phyloP scores from a whole-genome alignment of 176 grass and related monocot species.

The Ananas comosus region DNA sequence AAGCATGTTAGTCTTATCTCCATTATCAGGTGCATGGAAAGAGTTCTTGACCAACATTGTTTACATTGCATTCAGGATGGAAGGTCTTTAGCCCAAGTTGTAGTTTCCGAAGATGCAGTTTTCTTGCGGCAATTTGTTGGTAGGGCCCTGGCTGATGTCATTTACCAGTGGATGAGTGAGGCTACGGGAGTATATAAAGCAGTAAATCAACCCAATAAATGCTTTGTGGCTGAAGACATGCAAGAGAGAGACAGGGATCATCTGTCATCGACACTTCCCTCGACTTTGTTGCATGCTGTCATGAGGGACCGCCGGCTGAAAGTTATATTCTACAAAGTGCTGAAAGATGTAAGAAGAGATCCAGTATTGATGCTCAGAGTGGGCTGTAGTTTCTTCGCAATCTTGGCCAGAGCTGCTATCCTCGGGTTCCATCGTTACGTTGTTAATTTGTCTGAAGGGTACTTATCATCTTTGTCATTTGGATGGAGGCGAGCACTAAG shows the following conservation, averaged over 20 bases:
- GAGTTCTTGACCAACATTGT: neutral
- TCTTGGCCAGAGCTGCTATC: slow-evolving; percentile 16
- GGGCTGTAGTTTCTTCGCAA: slow-evolving; percentile 27
- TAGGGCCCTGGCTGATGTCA: slow-evolving; percentile 27
- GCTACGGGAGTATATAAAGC: slow-evolving; percentile 11
- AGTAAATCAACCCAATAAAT: neutral
- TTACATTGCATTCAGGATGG: slow-evolving; percentile 17
- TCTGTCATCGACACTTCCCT: slow-evolving; percentile 4
- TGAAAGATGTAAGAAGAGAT: slow-evolving; percentile 37
- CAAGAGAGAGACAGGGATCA: neutral
- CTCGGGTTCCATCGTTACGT: slow-evolving; percentile 39
- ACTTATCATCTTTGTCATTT: slow-evolving; percentile 10
- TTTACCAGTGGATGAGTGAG: slow-evolving; percentile 49
- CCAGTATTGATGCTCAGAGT: slow-evolving; percentile 31
- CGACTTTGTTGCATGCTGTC: slow-evolving; percentile 16
- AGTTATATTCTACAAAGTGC: slow-evolving; percentile 50
- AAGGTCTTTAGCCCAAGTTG: slow-evolving; percentile 35
- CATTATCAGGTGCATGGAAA: neutral
- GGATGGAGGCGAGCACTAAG: neutral
- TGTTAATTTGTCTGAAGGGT: slow-evolving; percentile 27
- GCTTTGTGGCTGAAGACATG: neutral
- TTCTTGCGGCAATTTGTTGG: slow-evolving; percentile 33
- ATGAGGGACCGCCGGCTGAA: slow-evolving; percentile 44
- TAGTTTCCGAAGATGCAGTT: slow-evolving; percentile 45
- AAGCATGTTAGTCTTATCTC: neutral